Evolutionary conservation across 1,284 basidiomycete genomes (phyloP).

Genomic region (Irpex lacteus): DNA sequence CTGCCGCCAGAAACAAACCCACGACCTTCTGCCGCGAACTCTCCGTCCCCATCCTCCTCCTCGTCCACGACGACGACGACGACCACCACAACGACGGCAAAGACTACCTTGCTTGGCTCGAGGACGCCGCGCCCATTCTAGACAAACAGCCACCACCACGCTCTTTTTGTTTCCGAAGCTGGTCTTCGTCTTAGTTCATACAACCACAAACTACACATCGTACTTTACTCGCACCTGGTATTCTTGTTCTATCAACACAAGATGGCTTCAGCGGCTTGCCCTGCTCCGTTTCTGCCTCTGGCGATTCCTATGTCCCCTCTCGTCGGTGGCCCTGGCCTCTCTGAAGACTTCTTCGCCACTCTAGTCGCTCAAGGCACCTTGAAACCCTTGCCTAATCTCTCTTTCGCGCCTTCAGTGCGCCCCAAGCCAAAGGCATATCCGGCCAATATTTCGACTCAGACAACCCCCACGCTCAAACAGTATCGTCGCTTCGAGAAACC

Average conservation of each 20-base stretch:
- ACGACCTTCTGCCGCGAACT: not conserved
- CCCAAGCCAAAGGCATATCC: not conserved
- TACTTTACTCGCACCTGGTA: not conserved
- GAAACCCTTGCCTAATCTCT: slow-evolving; percentile 14
- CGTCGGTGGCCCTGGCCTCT: slow-evolving; percentile 21
- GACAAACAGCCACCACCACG: not conserved
- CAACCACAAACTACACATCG: slow-evolving; percentile 5
- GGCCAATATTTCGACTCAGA: not conserved
- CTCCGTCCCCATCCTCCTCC: not conserved
- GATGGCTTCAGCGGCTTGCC: slow-evolving; percentile 12
- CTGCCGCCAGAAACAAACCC: not conserved
- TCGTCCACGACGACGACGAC: not conserved
- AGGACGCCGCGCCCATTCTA: not conserved
- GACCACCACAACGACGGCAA: not conserved
- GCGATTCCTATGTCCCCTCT: slow-evolving; percentile 30
- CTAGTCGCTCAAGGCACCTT: slow-evolving; percentile 18
- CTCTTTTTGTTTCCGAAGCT: not conserved
- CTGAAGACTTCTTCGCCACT: slow-evolving; percentile 22
- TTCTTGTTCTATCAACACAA: not conserved
- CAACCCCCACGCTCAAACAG: not conserved
- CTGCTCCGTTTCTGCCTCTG: slow-evolving; percentile 23
- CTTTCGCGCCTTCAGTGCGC: slow-evolving; percentile 10
- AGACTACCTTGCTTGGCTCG: not conserved
- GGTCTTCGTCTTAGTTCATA: not conserved
- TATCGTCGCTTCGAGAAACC: slow-evolving; percentile 8